Conservation (phyloP, 129 eudicot species). For the Sambucus nigra region DNA sequence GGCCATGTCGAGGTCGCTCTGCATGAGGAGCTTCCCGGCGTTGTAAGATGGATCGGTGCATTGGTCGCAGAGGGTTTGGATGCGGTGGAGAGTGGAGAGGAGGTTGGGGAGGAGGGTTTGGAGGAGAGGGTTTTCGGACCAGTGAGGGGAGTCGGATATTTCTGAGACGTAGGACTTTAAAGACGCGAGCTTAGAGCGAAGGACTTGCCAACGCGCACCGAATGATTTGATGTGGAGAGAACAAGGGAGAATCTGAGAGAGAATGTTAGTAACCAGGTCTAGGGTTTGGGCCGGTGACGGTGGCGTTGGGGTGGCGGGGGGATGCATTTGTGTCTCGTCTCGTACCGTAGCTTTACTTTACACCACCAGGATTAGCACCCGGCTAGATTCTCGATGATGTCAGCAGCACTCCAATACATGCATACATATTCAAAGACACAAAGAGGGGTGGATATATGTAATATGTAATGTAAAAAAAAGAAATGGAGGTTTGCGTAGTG, state of each 20-base stretch:
- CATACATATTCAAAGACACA: background rate
- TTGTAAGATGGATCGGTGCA: constrained; percentile 29
- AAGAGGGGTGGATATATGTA: background rate
- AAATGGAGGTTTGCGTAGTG: background rate
- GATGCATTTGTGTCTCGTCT: constrained; percentile 23
- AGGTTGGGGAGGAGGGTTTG: constrained; percentile 43
- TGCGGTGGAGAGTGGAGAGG: constrained; percentile 53
- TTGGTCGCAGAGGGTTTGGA: constrained; percentile 31
- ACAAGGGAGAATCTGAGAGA: constrained; percentile 40
- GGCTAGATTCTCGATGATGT: background rate
- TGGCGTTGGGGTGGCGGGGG: constrained; percentile 28
- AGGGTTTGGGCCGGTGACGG: constrained; percentile 50
- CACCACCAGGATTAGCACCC: too few species aligned
- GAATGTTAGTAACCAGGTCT: constrained; percentile 27
- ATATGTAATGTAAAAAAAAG: background rate
- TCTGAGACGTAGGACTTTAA: constrained; percentile 49
- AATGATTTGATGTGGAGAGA: constrained; percentile 55
- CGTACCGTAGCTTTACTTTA: too few species aligned
- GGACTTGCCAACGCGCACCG: constrained; percentile 58
- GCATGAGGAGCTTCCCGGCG: constrained; percentile 76
- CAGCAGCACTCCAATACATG: background rate
- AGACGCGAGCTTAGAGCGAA: constrained; percentile 52
- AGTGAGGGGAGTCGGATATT: constrained; percentile 58
- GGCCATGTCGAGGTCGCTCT: constrained; percentile 89
- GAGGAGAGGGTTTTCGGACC: constrained; percentile 63